Evolutionary conservation across 1,284 basidiomycete genomes (phyloP), one percentile per base, ranked within the genome.

Genomic region (Trichosporon sp.): DNA sequence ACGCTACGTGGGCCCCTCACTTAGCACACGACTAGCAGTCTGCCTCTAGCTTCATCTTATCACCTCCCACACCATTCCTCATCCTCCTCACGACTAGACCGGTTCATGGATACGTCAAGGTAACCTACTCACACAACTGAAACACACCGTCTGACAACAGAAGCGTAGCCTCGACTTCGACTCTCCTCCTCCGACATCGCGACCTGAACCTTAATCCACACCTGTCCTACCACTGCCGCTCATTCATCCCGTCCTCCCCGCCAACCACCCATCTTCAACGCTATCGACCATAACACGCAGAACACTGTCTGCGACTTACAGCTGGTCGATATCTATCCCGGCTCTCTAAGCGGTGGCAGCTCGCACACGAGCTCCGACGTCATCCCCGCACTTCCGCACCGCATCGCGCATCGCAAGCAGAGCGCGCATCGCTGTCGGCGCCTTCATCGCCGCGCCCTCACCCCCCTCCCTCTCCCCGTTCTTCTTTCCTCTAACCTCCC

Each of bases 1-100:
- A 54, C 51, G 21, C 51, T 54, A 54, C 51, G 51, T 54, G 51
- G 51, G 51, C 51, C 51, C 51, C 51, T 54, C 51, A 54, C 51
- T 54, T 54, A 26, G 51, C 51, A 54, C 51, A 54, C 51, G 51
- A 54, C 51, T 26, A 4, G 51, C 26, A 26, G 26, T 26, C 26
- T 26, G 26, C 26, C 26, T 19, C 19, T 8, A 3, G 4, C 7
- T 6, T 16, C 51, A n/a, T 54, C 51, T 54, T 46, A 21, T 54
- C 51, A 11, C 8, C 51, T 43, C 40, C 40, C 40, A 14, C 40
- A 12, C 48, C 4, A 46, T 12, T 51, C 51, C 19, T 16, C 51
- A 51, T 4, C 12, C 12, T 16, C 5, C 16, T 5, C 48, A 51
- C 48, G 12, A 51, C 31, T 26, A 12, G 14, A 6, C 6, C 21